phyloP scores from a whole-genome alignment of 148 eudicot genomes.

The Polygonum aviculare region DNA sequence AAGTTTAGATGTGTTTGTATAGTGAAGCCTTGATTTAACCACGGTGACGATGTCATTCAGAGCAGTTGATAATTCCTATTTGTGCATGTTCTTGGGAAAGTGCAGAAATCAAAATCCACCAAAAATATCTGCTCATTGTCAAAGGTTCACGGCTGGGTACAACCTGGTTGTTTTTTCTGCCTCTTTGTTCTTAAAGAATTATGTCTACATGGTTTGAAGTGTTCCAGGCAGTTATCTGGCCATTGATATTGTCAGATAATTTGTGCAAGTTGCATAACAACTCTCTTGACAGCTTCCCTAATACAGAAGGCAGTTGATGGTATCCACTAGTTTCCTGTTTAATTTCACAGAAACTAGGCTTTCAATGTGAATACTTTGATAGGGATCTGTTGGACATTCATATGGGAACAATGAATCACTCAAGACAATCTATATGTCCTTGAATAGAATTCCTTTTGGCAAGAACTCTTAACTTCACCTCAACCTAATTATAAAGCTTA shows the following conservation, averaged over 20 bases:
- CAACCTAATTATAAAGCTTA: not conserved
- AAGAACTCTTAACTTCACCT: not conserved
- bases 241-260: not conserved
- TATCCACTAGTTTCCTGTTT: not conserved
- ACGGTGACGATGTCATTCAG: slow-evolving; percentile 1
- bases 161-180: not conserved
- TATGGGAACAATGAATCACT: not conserved
- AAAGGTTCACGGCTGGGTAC: not conserved
- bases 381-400: not conserved
- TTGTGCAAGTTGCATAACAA: not conserved
- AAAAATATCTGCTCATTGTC: not conserved
- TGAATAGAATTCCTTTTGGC: not conserved
- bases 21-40: slow-evolving; percentile 3
- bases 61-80: not conserved
- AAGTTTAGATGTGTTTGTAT: slow-evolving; percentile 4
- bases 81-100: not conserved
- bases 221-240: not conserved
- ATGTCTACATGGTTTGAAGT: not conserved
- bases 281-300: slow-evolving; percentile 1
- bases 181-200: not conserved
- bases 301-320: slow-evolving; percentile 8
- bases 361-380: not conserved
- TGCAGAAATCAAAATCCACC: not conserved
- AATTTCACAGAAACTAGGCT: not conserved
- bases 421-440: not conserved